These are phyloP conservation scores for Avena atlantica DNA, from an alignment of 176 grass and related monocot species.

Conservation along the genomic window DNA sequence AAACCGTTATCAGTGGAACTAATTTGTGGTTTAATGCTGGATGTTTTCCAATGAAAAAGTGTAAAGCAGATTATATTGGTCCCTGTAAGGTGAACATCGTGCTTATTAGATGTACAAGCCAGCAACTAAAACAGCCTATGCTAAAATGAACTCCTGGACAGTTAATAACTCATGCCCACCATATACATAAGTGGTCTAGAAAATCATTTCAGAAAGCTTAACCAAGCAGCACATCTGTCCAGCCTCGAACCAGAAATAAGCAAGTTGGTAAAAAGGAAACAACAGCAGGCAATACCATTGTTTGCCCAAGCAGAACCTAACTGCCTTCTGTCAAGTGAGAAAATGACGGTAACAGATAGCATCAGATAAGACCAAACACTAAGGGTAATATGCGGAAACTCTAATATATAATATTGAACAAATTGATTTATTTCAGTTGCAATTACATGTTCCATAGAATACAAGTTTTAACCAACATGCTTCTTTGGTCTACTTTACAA, in stretches of 20 bases:
- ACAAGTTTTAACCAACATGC: not conserved
- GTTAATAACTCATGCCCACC: not conserved
- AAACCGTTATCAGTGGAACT: constrained; percentile 4
- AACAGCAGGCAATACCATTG: not conserved
- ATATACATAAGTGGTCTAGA: not conserved
- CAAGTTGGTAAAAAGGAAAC: not conserved
- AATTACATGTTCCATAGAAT: no score
- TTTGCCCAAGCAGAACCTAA: not conserved
- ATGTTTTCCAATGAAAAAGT: not conserved
- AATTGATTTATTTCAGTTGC: not conserved
- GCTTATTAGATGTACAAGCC: constrained; percentile 21
- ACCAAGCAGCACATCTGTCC: not conserved
- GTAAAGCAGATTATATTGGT: not conserved
- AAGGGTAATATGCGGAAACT: not conserved
- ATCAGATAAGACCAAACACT: not conserved
- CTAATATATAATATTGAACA: not conserved
- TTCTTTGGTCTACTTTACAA: not conserved
- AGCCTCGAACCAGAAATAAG: not conserved
- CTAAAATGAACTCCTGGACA: constrained; percentile 19
- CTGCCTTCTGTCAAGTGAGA: not conserved
- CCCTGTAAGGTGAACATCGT: not conserved
- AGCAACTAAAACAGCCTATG: not conserved
- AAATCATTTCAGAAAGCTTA: not conserved
- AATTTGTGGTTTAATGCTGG: not conserved
- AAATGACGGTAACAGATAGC: not conserved